Evolutionary conservation across 768 basidiomycete genomes (phyloP).

Genomic region (Tubosaeta sp.): DNA sequence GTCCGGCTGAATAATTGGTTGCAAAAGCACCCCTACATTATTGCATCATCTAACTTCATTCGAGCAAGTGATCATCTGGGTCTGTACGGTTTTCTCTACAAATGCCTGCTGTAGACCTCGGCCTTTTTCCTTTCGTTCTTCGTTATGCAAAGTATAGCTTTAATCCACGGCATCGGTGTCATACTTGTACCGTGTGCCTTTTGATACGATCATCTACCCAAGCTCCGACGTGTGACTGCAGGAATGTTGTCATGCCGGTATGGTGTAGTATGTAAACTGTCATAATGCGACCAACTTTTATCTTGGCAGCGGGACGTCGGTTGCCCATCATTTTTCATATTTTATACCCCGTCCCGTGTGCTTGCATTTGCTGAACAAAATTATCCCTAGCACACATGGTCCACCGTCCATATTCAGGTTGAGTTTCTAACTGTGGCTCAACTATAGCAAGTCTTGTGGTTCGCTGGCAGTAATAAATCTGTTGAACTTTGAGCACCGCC

Average conservation of each 20-base stretch:
- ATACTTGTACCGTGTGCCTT: not conserved
- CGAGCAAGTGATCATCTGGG: not conserved
- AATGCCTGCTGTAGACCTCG: not conserved
- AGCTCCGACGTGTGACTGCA: too few species aligned
- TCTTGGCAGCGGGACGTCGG: not conserved
- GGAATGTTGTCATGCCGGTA: not conserved
- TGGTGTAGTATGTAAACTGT: not conserved
- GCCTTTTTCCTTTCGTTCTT: not conserved
- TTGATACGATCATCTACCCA: too few species aligned
- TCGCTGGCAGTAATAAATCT: too few species aligned
- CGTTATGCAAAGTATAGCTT: not conserved
- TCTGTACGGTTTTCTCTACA: not conserved
- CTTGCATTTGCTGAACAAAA: too few species aligned
- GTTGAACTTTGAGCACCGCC: too few species aligned
- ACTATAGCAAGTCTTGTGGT: too few species aligned
- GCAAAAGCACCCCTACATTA: not conserved
- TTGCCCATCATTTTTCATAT: too few species aligned
- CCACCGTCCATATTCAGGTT: too few species aligned
- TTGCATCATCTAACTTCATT: not conserved
- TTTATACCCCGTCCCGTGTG: too few species aligned
- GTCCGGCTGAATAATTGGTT: constrained; percentile 11
- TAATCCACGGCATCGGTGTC: not conserved
- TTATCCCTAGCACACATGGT: too few species aligned
- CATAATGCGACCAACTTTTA: not conserved
- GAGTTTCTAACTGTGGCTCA: too few species aligned